These are phyloP conservation scores for Micromonas commoda DNA, from an alignment of 139 green algal genomes.

Conservation along the genomic window DNA sequence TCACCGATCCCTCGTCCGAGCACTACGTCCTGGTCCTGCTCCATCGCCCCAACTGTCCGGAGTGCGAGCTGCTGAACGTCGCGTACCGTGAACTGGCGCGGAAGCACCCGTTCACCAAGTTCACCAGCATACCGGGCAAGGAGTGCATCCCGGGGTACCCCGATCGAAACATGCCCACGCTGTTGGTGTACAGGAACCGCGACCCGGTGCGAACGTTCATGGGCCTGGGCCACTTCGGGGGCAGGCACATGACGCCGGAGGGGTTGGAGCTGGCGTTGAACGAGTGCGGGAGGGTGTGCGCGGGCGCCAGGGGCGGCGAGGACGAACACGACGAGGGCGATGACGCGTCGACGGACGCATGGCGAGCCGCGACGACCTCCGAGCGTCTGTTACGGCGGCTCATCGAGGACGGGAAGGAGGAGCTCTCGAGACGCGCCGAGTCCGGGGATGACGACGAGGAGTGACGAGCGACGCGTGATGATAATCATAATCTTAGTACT, in stretches of 20 bases:
- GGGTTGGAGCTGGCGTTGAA: constrained; percentile 27
- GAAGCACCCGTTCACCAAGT: constrained; percentile 73
- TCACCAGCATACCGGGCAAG: constrained; percentile 79
- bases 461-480: too few relatives aligned
- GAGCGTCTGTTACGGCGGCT: too few relatives aligned
- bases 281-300: background rate
- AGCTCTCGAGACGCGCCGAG: too few relatives aligned
- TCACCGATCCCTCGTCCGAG: constrained; percentile 30
- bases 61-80: constrained; percentile 54
- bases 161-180: constrained; percentile 79
- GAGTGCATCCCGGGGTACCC: constrained; percentile 77
- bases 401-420: too few relatives aligned
- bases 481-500: too few relatives aligned
- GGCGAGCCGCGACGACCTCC: too few relatives aligned
- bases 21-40: constrained; percentile 1
- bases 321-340: background rate
- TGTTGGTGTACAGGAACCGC: constrained; percentile 77
- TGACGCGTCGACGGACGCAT: too few relatives aligned
- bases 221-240: constrained; percentile 64
- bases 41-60: background rate
- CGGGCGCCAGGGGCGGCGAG: too few relatives aligned
- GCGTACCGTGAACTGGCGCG: constrained; percentile 66
- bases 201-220: constrained; percentile 56
- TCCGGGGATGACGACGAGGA: too few relatives aligned
- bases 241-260: constrained; percentile 58